Evolutionary conservation across 2,329 filamentous ascomycete genomes (phyloP).

Genomic region (Xylariaceae sp.): DNA sequence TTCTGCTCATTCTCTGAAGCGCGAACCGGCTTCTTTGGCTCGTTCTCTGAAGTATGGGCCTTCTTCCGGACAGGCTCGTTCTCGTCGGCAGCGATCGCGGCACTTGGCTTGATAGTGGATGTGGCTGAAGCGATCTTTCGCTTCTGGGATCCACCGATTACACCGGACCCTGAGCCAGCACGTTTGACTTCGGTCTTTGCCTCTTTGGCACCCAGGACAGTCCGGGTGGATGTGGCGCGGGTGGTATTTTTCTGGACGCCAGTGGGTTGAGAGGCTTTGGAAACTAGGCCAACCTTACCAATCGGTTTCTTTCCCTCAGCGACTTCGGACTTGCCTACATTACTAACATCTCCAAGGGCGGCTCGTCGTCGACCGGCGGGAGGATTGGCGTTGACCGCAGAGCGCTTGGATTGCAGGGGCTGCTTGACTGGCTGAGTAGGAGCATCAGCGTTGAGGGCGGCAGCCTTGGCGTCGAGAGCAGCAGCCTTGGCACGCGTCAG

Average conservation of each 20-base stretch:
- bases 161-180: slow-evolving; percentile 66
- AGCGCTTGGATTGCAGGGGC: slow-evolving; percentile 67
- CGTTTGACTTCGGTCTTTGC: slow-evolving; percentile 66
- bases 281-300: slow-evolving; percentile 63
- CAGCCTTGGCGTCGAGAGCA: slow-evolving; percentile 60
- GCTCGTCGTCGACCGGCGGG: slow-evolving; percentile 65
- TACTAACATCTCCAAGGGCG: slow-evolving; percentile 91
- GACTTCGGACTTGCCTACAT: slow-evolving; percentile 75
- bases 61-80: slow-evolving; percentile 68
- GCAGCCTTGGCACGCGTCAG: slow-evolving; percentile 91
- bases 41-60: slow-evolving; percentile 49
- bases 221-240: slow-evolving; percentile 57
- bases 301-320: slow-evolving; percentile 71
- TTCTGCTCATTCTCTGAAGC: slow-evolving; percentile 47
- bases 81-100: slow-evolving; percentile 55
- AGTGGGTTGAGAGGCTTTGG: slow-evolving; percentile 77
- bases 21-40: slow-evolving; percentile 43
- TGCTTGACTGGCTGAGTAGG: slow-evolving; percentile 53
- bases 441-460: slow-evolving; percentile 57
- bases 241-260: slow-evolving; percentile 68
- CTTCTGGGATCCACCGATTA: slow-evolving; percentile 60
- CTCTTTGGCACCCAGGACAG: slow-evolving; percentile 63
- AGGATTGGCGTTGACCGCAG: slow-evolving; percentile 47
- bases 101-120: slow-evolving; percentile 58
- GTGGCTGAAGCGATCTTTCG: slow-evolving; percentile 56